Evolutionary conservation across 108 stramenopile species (phyloP).

Genomic region (Cyclotella kingstonii): DNA sequence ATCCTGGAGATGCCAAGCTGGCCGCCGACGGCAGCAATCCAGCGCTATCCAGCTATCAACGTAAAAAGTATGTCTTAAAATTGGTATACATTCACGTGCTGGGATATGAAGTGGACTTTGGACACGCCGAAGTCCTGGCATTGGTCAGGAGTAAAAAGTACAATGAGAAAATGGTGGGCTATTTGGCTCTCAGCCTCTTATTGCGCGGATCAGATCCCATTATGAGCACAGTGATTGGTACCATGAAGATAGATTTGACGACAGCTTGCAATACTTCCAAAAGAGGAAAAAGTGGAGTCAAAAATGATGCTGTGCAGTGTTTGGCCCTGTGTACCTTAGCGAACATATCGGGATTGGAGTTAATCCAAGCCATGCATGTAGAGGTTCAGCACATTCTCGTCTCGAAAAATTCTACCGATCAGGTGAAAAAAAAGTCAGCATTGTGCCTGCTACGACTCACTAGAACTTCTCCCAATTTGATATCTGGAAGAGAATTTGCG

Average conservation of each 20-base stretch:
- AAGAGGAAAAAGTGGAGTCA: conserved; percentile 54
- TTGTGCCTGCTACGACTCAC: conserved; percentile 89
- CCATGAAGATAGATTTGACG: conserved; percentile 86
- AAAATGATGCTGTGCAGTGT: conserved; percentile 75
- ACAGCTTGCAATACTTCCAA: conserved; percentile 30
- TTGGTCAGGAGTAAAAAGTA: conserved; percentile 88
- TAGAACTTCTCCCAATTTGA: conserved; percentile 82
- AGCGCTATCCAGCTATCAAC: conserved; percentile 83
- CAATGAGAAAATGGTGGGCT: conserved; percentile 95
- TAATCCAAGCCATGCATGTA: conserved; percentile 83
- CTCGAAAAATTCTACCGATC: conserved; percentile 76
- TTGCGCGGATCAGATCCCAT: conserved; percentile 87
- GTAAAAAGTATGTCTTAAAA: conserved; percentile 99
- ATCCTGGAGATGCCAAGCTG: conserved; percentile 65
- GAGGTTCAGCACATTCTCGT: conserved; percentile 87
- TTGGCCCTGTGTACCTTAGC: conserved; percentile 82
- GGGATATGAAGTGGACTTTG: conserved; percentile 99
- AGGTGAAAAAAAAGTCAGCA: conserved; percentile 94
- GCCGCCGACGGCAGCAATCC: conserved; percentile 76
- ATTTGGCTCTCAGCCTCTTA: conserved; percentile 90
- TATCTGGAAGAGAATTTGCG: conserved; percentile 85
- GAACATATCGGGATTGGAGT: conserved; percentile 83
- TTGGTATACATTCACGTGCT: conserved; percentile 97
- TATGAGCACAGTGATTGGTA: conserved; percentile 83
- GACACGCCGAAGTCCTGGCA: conserved; percentile 92